Conservation (phyloP, 2,329 filamentous ascomycete species). For the Colletotrichum sp. region DNA sequence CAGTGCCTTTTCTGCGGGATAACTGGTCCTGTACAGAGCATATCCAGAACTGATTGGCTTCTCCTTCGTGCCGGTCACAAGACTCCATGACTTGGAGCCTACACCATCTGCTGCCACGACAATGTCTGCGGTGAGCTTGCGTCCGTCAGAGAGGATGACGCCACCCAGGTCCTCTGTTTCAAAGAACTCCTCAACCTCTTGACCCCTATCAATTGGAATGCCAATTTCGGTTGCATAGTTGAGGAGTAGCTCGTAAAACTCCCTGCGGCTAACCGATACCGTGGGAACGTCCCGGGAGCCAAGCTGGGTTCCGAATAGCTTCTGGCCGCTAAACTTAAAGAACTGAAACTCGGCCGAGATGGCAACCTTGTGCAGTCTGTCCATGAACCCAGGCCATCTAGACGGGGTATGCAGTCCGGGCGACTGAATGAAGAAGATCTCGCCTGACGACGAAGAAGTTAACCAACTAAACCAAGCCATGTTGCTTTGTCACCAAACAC, state of each 20-base stretch:
- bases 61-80: neutral
- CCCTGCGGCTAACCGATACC: neutral
- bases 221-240: neutral
- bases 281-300: neutral
- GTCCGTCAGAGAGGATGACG: neutral
- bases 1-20: neutral
- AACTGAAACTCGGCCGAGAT: neutral
- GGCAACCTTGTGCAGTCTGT: neutral
- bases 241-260: neutral
- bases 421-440: neutral
- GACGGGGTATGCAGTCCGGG: neutral
- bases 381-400: neutral
- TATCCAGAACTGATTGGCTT: neutral
- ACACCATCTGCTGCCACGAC: constrained; percentile 2
- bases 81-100: neutral
- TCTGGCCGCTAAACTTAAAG: neutral
- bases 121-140: neutral
- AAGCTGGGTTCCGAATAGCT: neutral
- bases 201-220: neutral
- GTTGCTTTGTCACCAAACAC: neutral
- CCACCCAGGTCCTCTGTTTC: neutral
- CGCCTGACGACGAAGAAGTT: neutral
- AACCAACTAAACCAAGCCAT: neutral
- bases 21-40: neutral
- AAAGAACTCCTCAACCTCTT: neutral